Conservation (phyloP, 108 stramenopile species). For the Cylindrotheca closterium region DNA sequence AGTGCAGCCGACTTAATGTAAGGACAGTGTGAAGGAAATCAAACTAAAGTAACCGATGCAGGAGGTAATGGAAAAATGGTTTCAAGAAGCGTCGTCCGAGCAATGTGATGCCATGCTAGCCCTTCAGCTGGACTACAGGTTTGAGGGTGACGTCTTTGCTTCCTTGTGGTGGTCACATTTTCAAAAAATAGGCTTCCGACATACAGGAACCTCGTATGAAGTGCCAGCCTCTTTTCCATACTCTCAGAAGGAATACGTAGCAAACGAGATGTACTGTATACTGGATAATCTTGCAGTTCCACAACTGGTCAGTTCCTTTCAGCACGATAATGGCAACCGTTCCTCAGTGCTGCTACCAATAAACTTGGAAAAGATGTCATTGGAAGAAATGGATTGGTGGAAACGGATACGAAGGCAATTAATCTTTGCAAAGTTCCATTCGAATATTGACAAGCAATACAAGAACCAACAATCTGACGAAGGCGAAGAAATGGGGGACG, state of each 20-base stretch:
- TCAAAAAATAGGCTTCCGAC: conserved; percentile 23
- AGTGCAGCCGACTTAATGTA: too few species aligned
- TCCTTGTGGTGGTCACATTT: conserved; percentile 27
- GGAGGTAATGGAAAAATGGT: conserved; percentile 41
- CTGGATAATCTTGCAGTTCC: conserved; percentile 34
- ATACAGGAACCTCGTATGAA: conserved; percentile 9
- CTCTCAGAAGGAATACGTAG: conserved; percentile 2
- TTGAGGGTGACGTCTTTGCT: conserved; percentile 22
- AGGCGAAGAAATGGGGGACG: background rate
- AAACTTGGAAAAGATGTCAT: background rate
- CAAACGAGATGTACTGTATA: conserved; percentile 14
- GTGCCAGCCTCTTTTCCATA: conserved; percentile 9
- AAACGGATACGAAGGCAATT: conserved; percentile 20
- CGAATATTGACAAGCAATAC: conserved; percentile 8
- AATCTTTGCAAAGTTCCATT: conserved; percentile 26
- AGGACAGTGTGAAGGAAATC: too few species aligned
- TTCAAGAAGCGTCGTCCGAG: conserved; percentile 5
- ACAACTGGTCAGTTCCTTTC: conserved; percentile 18
- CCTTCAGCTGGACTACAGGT: conserved; percentile 31
- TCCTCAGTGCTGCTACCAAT: too few species aligned
- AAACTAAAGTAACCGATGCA: too few species aligned
- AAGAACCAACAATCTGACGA: too few species aligned
- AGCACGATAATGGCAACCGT: background rate
- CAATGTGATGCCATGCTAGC: conserved; percentile 31
- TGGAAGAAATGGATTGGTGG: conserved; percentile 6